Evolutionary conservation across 2,329 filamentous ascomycete genomes (phyloP), one percentile per base, ranked within the genome.

Genomic region (Aspergillus transmontanensis): DNA sequence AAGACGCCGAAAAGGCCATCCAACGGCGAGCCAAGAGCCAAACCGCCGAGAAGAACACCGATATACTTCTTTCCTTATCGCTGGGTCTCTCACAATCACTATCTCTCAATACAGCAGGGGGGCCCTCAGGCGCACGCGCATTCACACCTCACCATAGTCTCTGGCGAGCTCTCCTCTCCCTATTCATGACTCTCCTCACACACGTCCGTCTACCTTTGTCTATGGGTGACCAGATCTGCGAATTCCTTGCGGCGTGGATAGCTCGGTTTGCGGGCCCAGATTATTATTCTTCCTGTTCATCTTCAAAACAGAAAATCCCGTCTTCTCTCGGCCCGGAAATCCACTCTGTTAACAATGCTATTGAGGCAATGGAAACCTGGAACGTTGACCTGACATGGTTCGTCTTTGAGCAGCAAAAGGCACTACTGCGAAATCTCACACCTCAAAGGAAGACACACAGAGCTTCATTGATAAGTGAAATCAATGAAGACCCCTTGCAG

Each of bases 301-400:
- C 32, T 2, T 46, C 28, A 10, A 36, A 41, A 2, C 23, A 45
- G 36, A 1, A 28, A 30, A 21, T n/a, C 28, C n/a, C 48, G 2
- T 19, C 67, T 7, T 62, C 63, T 9, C 36, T 43, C 3, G 19
- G 6, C 7, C 14, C 67, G 63, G 60, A 69, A 23, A 36, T 72
- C 21, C 58, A 69, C 12, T 67, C 69, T 2, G 69, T 78, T 14
- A 68, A 77, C 11, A 58, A 64, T 12, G 75, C 73, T 1, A 75
- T 80, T 53, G 68, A 66, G 11, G 75, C 78, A 1, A 80, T 81
- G 79, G 73, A 79, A 64, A 72, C 70, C 11, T 80, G 77, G 77
- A 80, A 80, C 63, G 65, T 70, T 11, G 79, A 80, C 67, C 58
- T 80, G 34, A 75, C 79, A 0, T 81, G 79, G 79, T 77, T 80